Percentiles rank a stretch among this genome's conserved stretches.
These are phyloP conservation scores for Euphorbia peplus DNA, from an alignment of 345 rosid species.

Conservation along the genomic window DNA sequence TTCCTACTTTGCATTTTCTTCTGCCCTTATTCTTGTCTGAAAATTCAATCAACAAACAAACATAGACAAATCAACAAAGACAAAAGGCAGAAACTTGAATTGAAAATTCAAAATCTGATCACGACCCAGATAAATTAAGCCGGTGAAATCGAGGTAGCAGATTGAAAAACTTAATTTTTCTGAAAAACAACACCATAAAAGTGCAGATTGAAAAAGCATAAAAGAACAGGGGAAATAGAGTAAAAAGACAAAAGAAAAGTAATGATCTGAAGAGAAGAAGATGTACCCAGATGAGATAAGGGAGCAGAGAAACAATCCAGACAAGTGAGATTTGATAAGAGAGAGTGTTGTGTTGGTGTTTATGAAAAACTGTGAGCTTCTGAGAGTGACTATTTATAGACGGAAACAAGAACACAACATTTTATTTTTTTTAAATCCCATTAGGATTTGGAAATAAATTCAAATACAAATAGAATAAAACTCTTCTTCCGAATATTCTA, in stretches of 20 bases:
- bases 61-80: background rate
- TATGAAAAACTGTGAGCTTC: background rate
- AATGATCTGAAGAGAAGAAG: background rate
- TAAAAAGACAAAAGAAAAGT: background rate
- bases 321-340: slow-evolving; percentile 9
- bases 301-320: slow-evolving; percentile 11
- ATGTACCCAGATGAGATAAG: slow-evolving; percentile 17
- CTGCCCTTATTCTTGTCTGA: slow-evolving; percentile 17
- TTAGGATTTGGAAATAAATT: no score
- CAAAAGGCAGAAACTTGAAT: background rate
- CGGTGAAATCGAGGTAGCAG: background rate
- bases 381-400: background rate
- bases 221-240: background rate
- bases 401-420: background rate
- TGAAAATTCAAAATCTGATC: slow-evolving; percentile 5
- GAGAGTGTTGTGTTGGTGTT: background rate
- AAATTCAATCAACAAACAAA: background rate
- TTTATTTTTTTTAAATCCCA: no score
- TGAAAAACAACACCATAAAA: background rate
- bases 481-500: no score
- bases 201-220: background rate
- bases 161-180: no score
- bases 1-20: slow-evolving; percentile 36
- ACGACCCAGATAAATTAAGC: slow-evolving; percentile 15
- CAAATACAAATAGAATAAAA: no score